A percentile compares a stretch with the other conserved stretches of the same genome.
Evolutionary conservation across 805 yeast genomes (phyloP).

Genomic region (Pichia phayaonensis): DNA sequence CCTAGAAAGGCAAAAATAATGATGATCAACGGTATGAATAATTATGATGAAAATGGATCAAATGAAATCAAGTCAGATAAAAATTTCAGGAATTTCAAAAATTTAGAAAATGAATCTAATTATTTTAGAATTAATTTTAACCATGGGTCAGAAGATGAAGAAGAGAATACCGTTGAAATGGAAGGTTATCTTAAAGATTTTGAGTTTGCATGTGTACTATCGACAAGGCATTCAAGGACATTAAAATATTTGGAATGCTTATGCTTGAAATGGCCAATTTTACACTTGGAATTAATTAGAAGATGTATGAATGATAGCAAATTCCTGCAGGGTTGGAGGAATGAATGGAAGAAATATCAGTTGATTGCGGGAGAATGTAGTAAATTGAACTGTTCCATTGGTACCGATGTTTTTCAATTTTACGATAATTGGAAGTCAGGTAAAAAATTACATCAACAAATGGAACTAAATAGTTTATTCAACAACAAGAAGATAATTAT

Average conservation of each 20-base stretch:
- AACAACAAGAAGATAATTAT: constrained; percentile 30
- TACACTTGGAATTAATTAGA: constrained; percentile 49
- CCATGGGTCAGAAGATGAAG: background rate
- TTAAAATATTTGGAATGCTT: constrained; percentile 70
- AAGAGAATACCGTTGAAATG: background rate
- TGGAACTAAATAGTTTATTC: constrained; percentile 34
- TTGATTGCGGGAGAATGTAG: constrained; percentile 67
- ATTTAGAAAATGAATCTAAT: background rate
- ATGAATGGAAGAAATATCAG: constrained; percentile 45
- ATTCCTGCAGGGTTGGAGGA: constrained; percentile 18
- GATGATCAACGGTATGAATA: background rate
- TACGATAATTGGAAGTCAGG: constrained; percentile 30
- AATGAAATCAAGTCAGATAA: constrained; percentile 3
- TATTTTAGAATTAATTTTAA: background rate
- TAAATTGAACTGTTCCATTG: constrained; percentile 29
- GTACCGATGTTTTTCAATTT: constrained; percentile 42
- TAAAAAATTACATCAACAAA: constrained; percentile 32
- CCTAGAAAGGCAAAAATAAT: constrained; percentile 1
- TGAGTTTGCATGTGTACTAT: constrained; percentile 59
- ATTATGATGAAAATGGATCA: background rate
- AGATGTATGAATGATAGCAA: constrained; percentile 34
- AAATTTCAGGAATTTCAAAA: constrained; percentile 10
- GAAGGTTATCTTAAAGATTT: constrained; percentile 13
- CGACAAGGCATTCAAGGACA: constrained; percentile 54
- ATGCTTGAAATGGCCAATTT: constrained; percentile 81